Percentiles rank a stretch among this genome's conserved stretches.
phyloP scores from a whole-genome alignment of 495 filamentous ascomycete species.

The Lophiotrema nucula region DNA sequence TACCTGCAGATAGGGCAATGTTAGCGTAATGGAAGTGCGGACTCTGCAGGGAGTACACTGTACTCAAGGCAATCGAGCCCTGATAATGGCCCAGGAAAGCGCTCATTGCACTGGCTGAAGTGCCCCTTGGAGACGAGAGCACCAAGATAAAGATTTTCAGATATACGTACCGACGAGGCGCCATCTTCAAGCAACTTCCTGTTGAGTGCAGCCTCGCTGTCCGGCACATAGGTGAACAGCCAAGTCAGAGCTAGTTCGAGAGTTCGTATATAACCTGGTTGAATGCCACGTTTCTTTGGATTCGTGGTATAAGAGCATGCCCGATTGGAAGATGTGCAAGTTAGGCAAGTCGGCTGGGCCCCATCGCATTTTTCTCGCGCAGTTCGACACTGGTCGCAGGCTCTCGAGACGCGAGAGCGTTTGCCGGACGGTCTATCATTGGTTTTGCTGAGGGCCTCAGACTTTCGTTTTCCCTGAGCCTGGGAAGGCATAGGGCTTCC shows the following conservation, averaged over 20 bases:
- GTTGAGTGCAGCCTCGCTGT: conserved; percentile 39
- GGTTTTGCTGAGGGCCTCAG: background rate
- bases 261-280: conserved; percentile 62
- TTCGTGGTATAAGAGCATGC: conserved; percentile 66
- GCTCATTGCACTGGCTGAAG: too few relatives aligned
- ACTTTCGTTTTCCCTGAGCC: conserved; percentile 1
- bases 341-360: conserved; percentile 59
- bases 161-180: conserved; percentile 8
- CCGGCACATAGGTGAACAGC: conserved; percentile 39
- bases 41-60: too few relatives aligned
- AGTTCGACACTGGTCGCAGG: conserved; percentile 66
- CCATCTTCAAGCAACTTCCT: conserved; percentile 17
- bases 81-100: too few relatives aligned
- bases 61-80: too few relatives aligned
- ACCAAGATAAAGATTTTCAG: too few relatives aligned
- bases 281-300: conserved; percentile 70
- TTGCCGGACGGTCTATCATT: conserved; percentile 35
- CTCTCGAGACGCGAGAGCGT: conserved; percentile 64
- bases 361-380: conserved; percentile 69
- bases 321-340: conserved; percentile 59
- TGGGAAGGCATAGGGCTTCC: conserved; percentile 8
- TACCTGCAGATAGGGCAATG: too few relatives aligned
- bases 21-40: too few relatives aligned
- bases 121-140: too few relatives aligned
- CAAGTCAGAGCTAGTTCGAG: conserved; percentile 54